Evolutionary conservation across 495 filamentous ascomycete species (phyloP).

Genomic region (Talaromyces wortmannii): DNA sequence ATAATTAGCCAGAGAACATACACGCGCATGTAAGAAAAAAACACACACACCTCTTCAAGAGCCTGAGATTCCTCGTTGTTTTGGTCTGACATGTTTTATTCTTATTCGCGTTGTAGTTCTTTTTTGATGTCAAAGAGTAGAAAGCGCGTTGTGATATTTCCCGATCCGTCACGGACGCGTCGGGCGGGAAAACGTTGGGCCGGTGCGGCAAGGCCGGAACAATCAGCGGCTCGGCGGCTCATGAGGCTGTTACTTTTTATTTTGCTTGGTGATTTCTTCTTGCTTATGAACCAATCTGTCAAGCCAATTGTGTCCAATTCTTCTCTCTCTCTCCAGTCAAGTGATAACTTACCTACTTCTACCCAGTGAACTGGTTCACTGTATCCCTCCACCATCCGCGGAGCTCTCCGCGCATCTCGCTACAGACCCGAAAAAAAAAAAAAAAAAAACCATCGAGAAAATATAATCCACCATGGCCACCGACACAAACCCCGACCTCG

Average conservation of each 20-base stretch:
- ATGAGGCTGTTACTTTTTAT: background rate
- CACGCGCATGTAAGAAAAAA: background rate
- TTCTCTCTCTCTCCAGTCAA: too few relatives aligned
- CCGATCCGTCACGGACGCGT: background rate
- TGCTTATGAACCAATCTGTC: too few relatives aligned
- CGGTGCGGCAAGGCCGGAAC: background rate
- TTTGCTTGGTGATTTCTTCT: too few relatives aligned
- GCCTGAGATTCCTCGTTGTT: background rate
- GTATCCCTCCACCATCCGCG: too few relatives aligned
- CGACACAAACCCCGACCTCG: conserved; percentile 11
- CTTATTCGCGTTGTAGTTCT: background rate
- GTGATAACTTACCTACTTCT: too few relatives aligned
- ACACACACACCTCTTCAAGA: background rate
- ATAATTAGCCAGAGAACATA: too few relatives aligned
- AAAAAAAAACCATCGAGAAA: background rate
- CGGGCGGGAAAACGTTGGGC: background rate
- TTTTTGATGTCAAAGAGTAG: too few relatives aligned
- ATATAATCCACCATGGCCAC: conserved; percentile 14
- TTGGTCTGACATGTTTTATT: background rate
- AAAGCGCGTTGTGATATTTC: background rate
- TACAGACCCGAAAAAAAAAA: too few relatives aligned
- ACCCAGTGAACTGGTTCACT: too few relatives aligned
- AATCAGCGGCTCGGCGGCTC: background rate
- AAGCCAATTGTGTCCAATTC: too few relatives aligned
- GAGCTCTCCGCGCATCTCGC: too few relatives aligned